phyloP scores from a whole-genome alignment of 352 stramenopile species.

The Phytophthora crassamura region DNA sequence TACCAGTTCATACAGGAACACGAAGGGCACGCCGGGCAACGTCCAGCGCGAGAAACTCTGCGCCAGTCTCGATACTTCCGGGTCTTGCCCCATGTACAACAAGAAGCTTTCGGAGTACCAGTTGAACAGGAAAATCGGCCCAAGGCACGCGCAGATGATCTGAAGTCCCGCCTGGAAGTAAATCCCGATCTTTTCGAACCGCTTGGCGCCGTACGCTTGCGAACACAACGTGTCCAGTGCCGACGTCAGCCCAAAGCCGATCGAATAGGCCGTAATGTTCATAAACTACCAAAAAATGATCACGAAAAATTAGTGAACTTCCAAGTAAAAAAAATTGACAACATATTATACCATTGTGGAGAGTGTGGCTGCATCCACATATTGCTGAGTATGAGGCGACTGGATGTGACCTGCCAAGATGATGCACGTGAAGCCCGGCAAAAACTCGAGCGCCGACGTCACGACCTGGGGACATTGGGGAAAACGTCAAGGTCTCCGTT shows the following conservation, averaged over 20 bases:
- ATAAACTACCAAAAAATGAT: constrained; percentile 46
- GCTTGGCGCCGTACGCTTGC: constrained; percentile 68
- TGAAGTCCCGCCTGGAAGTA: constrained; percentile 78
- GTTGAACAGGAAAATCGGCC: constrained; percentile 64
- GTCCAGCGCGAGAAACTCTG: constrained; percentile 68
- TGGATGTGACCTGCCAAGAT: constrained; percentile 70
- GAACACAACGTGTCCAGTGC: constrained; percentile 83
- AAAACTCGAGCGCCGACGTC: constrained; percentile 58
- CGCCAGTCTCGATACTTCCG: constrained; percentile 57
- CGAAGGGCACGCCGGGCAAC: constrained; percentile 65
- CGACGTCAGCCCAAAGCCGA: constrained; percentile 69
- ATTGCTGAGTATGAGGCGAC: constrained; percentile 59
- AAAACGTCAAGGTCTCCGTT: neutral
- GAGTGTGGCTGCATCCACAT: constrained; percentile 61
- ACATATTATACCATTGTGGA: too few species aligned
- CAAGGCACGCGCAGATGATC: constrained; percentile 52
- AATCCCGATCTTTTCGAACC: constrained; percentile 70
- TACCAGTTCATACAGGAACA: constrained; percentile 85
- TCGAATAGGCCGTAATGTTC: constrained; percentile 73
- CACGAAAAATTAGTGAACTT: neutral
- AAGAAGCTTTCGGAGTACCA: constrained; percentile 64
- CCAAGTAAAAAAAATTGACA: constrained; percentile 2
- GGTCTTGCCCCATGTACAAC: constrained; percentile 52
- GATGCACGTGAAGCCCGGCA: constrained; percentile 60
- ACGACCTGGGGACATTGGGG: constrained; percentile 22